A percentile compares a stretch with the other conserved stretches of the same genome.
These are phyloP conservation scores for Leavenworthia alabamica DNA, from an alignment of 345 rosid genomes.

Conservation along the genomic window DNA sequence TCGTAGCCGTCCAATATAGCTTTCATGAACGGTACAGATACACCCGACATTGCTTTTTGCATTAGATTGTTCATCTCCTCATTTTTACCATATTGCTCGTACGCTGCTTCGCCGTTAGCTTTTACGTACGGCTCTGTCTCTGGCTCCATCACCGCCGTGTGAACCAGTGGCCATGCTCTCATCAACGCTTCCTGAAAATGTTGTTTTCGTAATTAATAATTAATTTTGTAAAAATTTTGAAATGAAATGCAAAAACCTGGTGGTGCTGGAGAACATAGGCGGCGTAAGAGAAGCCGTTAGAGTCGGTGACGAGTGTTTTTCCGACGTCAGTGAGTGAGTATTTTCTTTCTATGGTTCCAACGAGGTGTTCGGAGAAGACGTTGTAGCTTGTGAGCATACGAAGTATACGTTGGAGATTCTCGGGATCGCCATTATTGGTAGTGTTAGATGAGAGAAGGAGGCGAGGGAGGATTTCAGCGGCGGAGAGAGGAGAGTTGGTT, in stretches of 20 bases:
- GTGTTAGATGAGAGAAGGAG: slow-evolving; percentile 32
- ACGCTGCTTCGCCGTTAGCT: slow-evolving; percentile 68
- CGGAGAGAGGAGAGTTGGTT: slow-evolving; percentile 62
- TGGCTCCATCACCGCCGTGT: slow-evolving; percentile 69
- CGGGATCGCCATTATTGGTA: slow-evolving; percentile 46
- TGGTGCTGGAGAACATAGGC: slow-evolving; percentile 89
- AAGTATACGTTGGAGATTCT: slow-evolving; percentile 77
- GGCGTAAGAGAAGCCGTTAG: slow-evolving; percentile 63
- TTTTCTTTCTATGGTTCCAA: slow-evolving; percentile 31
- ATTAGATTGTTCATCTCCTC: slow-evolving; percentile 81
- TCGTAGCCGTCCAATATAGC: slow-evolving; percentile 56
- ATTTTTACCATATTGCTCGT: slow-evolving; percentile 59
- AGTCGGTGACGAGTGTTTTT: slow-evolving; percentile 66
- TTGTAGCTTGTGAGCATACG: slow-evolving; percentile 77
- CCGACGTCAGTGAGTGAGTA: slow-evolving; percentile 75
- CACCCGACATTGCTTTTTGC: slow-evolving; percentile 88
- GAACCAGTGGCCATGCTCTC: slow-evolving; percentile 72
- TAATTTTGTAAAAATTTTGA: not conserved
- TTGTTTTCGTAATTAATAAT: not conserved
- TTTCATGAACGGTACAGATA: slow-evolving; percentile 84
- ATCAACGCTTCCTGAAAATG: slow-evolving; percentile 52
- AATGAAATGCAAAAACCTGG: slow-evolving; percentile 44
- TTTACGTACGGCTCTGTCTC: slow-evolving; percentile 63
- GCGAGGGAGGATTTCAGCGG: slow-evolving; percentile 62
- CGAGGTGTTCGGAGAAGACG: slow-evolving; percentile 62